phyloP scores from a whole-genome alignment of 2,329 filamentous ascomycete species.

The Ceratocystis huliohia region DNA sequence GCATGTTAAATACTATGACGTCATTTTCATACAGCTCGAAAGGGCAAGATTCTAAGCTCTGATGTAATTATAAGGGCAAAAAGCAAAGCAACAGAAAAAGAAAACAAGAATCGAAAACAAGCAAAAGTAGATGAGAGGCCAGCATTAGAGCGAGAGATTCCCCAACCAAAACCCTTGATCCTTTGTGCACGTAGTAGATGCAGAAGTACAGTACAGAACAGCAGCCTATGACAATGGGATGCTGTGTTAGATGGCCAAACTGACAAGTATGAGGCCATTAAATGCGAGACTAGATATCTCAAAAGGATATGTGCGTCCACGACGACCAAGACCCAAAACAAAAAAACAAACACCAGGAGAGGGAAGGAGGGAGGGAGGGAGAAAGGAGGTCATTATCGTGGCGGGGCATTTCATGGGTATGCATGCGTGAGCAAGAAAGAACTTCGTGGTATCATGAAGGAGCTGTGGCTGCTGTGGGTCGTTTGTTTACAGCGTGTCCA shows the following conservation, averaged over 20 bases:
- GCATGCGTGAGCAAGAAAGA: background rate
- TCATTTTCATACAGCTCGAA: background rate
- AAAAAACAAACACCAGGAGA: background rate
- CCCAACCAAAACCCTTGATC: background rate
- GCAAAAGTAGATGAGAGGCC: no score
- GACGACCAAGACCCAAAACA: background rate
- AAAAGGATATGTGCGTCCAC: conserved; percentile 2
- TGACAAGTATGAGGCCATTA: background rate
- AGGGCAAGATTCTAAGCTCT: background rate
- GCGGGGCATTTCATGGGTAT: background rate
- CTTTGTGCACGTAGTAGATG: background rate
- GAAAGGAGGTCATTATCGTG: background rate
- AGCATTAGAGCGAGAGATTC: background rate
- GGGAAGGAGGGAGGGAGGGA: background rate
- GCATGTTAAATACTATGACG: background rate
- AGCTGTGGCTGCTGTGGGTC: background rate
- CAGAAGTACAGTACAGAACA: background rate
- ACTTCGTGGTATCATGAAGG: conserved; percentile 4
- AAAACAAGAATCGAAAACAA: background rate
- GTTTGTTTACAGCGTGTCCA: conserved; percentile 8
- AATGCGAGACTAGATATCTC: background rate
- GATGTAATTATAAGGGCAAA: background rate
- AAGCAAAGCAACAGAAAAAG: background rate
- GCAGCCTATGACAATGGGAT: background rate
- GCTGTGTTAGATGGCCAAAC: background rate